phyloP scores from a whole-genome alignment of 257 asterid genomes.

The Salvia splendens region DNA sequence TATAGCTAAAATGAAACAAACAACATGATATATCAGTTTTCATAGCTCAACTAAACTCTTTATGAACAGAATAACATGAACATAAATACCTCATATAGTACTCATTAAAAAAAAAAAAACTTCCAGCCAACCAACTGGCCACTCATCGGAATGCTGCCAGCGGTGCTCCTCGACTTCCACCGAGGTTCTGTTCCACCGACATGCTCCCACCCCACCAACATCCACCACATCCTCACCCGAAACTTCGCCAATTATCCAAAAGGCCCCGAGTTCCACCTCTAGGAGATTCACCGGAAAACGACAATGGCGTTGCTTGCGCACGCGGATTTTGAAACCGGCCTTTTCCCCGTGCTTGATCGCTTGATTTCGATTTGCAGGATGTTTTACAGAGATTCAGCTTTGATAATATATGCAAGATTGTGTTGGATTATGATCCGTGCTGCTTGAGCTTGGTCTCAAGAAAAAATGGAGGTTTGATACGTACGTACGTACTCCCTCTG shows the following conservation, averaged over 20 bases:
- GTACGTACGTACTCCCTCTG: no score
- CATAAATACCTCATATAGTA: no score
- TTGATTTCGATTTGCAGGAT: conserved; percentile 27
- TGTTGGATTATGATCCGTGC: conserved; percentile 23
- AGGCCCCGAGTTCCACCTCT: conserved; percentile 40
- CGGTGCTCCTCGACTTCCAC: no score
- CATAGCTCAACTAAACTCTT: no score
- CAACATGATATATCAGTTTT: no score
- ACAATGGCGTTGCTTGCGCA: conserved; percentile 3
- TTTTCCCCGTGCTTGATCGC: conserved; percentile 13
- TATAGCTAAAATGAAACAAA: no score
- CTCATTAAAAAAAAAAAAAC: no score
- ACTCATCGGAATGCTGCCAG: no score
- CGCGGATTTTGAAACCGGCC: conserved; percentile 7
- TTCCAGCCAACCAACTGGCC: no score
- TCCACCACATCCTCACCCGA: conserved; percentile 46
- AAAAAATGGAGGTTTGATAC: background rate
- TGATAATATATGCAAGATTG: conserved; percentile 26
- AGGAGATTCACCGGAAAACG: conserved; percentile 30
- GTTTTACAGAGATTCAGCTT: conserved; percentile 27
- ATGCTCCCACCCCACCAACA: conserved; percentile 49
- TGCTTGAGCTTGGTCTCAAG: background rate
- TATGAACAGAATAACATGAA: no score
- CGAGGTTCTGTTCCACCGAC: conserved; percentile 29
- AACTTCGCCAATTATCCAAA: conserved; percentile 52